Evolutionary conservation across 1,139 yeast genomes (phyloP), one percentile per base, ranked within the genome.

Genomic region (Magnusiomyces ingens): DNA sequence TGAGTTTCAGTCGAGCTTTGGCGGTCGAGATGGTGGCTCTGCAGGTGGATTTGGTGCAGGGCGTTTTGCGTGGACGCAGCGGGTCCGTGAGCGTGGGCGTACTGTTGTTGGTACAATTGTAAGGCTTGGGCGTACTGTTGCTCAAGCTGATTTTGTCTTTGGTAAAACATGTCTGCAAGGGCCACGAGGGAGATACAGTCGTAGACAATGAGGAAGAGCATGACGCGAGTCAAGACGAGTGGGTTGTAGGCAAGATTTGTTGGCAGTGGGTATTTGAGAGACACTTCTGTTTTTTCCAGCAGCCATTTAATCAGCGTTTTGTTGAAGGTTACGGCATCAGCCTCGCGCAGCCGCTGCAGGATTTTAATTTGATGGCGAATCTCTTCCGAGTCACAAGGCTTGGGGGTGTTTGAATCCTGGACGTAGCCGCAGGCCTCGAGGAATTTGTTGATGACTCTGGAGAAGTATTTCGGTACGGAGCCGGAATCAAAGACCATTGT

Each of bases 181-280:
- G 67, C 60, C 22, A 68, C 65, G 8, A 76, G 52, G 1, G 65
- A 58, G 1, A 73, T 56, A 45, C 76, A 65, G 21, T 71, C 74
- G 52, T 73, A 69, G n/a, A 69, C 57, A 1, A 76, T 59, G 45
- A 75, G 55, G 36, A 67, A 60, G 8, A 68, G 56, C 12, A 69
- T 60, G 6, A 69, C 62, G 45, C 61, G 58, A 21, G 64, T 60
- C 52, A 68, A 63, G 1, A 65, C 54, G 12, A 57, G 62, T 1
- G 57, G 55, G n/a, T 63, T 56, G 45, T 57, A 61, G 32, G 32
- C 32, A 4, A 26, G 32, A 8, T 26, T 26, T 26, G 32, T 26
- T 26, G 32, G 32, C 32, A 26, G 32, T 26, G 32, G 32, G 32
- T 26, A 26, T 8, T 26, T 26, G 13, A 52, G 52, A 22, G 60